These are phyloP conservation scores for Clitoria ternatea DNA, from an alignment of 306 rosid genomes.

Conservation along the genomic window DNA sequence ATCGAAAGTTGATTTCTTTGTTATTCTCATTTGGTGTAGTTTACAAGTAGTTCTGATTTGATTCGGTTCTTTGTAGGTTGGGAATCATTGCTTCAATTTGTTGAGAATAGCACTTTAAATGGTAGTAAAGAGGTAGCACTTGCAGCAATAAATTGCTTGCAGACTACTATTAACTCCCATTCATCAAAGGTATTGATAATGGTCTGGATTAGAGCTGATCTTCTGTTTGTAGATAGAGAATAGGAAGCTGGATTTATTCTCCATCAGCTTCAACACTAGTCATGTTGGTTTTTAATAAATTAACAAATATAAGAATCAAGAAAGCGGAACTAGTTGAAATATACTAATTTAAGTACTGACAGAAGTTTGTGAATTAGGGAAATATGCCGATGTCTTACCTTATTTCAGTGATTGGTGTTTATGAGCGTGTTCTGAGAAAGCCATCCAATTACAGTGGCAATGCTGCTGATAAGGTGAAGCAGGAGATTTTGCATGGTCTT, in stretches of 20 bases:
- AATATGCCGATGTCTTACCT: conserved; percentile 81
- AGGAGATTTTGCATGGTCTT: conserved; percentile 87
- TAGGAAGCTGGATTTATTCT: conserved; percentile 1
- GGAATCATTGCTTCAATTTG: conserved; percentile 86
- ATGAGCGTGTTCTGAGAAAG: conserved; percentile 71
- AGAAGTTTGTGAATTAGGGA: conserved; percentile 58
- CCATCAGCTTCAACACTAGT: neutral
- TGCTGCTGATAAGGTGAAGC: conserved; percentile 80
- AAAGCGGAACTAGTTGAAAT: conserved; percentile 17
- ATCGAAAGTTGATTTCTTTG: conserved; percentile 20
- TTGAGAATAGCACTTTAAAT: conserved; percentile 69
- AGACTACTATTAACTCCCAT: conserved; percentile 81
- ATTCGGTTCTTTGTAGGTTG: conserved; percentile 61
- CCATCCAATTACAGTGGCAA: conserved; percentile 54
- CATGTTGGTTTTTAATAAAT: conserved; percentile 16
- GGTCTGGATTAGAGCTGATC: neutral
- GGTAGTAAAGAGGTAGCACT: conserved; percentile 97
- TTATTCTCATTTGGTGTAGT: conserved; percentile 21
- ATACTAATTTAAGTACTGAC: conserved; percentile 31
- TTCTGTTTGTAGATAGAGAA: conserved; percentile 25
- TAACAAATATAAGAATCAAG: conserved; percentile 7
- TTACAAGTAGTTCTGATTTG: conserved; percentile 18
- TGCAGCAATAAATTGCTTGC: conserved; percentile 90
- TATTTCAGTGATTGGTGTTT: conserved; percentile 69
- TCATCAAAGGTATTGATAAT: conserved; percentile 67